Conservation (phyloP, 73 alveolate species). For the Stentor roeselii region DNA sequence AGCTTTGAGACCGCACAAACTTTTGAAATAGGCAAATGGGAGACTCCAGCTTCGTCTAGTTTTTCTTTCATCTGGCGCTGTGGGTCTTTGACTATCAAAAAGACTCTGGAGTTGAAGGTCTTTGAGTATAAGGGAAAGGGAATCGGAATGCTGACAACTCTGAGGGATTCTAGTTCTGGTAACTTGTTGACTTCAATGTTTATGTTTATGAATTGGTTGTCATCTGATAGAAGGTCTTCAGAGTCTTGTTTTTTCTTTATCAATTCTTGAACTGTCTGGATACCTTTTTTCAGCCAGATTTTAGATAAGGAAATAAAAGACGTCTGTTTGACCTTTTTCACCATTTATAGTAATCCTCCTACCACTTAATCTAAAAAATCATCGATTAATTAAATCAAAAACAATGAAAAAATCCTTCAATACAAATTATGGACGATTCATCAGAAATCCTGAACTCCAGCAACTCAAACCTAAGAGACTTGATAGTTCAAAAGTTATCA, state of each 20-base stretch:
- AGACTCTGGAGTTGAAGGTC: conserved; percentile 33
- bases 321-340: conserved; percentile 28
- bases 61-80: conserved; percentile 45
- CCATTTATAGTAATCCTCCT: too few species aligned
- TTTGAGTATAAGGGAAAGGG: conserved; percentile 48
- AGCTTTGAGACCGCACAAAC: conserved; percentile 40
- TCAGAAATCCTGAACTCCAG: not conserved
- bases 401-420: too few species aligned
- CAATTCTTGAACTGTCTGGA: conserved; percentile 24
- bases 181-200: conserved; percentile 39
- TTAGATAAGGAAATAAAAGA: conserved; percentile 6
- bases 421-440: not conserved
- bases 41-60: conserved; percentile 23
- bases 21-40: conserved; percentile 54
- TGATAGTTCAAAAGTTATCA: not conserved
- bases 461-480: conserved; percentile 3
- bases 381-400: too few species aligned
- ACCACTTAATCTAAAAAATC: too few species aligned
- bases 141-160: conserved; percentile 49
- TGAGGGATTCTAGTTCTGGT: conserved; percentile 41
- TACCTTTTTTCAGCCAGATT: conserved; percentile 29
- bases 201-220: conserved; percentile 30
- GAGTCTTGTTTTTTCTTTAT: conserved; percentile 20
- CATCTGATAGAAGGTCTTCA: conserved; percentile 42
- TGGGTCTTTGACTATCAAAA: conserved; percentile 61